Evolutionary conservation across 1,139 yeast genomes (phyloP), one percentile per base, ranked within the genome.

Genomic region (Pichia sp.): DNA sequence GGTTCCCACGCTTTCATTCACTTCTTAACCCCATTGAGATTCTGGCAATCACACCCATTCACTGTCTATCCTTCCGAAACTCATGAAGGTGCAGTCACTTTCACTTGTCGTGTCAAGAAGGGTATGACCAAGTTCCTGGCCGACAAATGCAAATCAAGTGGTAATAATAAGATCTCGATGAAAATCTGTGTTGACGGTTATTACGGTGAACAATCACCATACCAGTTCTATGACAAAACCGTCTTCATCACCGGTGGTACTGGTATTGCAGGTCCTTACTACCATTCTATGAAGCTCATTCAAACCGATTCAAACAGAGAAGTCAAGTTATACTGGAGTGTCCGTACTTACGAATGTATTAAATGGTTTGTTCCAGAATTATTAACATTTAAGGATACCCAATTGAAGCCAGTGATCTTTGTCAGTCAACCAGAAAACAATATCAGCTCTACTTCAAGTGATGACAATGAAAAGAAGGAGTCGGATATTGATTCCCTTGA

Each of bases 181-280:
- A 55, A 46, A 87, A 89, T 0, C 87, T 88, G 1, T 6, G 40
- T 58, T 41, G 60, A 58, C 30, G 60, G 60, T 29, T 56, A 50
- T 43, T 85, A 85, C 63, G 87, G 90, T 59, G 67, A 71, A 59
- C 67, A 75, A 58, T 65, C 81, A 57, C 79, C 89, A 64, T 69
- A 83, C 49, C 76, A 77, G 53, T 74, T 79, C 53, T 85, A 78
- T 65, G 84, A 81, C 54, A 79, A 78, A 55, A 74, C 79, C 6
- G 71, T 85, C 17, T 74, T 87, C 49, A 64, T 87, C 53, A 84
- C 86, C 3, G 87, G 91, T 59, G 92, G 93, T 49, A 84, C 85
- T 58, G 96, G 95, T 61, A 77, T 88, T 60, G 87, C 95, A 2
- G 75, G 74, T 48, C 73, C 74, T 14, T 66, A 68, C 49, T 64